Conservation (phyloP, 2,329 filamentous ascomycete species). For the Thielaviopsis ethacetica region DNA sequence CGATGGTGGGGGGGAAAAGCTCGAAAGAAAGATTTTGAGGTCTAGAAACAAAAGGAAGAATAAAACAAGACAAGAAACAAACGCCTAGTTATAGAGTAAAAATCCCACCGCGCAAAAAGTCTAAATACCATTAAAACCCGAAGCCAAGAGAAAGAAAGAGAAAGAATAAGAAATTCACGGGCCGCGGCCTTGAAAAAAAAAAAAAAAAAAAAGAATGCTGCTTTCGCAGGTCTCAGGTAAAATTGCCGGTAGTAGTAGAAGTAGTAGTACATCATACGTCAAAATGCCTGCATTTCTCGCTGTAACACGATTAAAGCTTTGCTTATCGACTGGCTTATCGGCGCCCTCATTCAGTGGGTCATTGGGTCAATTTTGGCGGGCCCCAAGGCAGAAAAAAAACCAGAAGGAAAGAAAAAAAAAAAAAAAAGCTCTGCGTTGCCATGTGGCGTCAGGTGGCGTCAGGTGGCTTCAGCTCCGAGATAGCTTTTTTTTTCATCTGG, state of each 20-base stretch:
- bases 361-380: no score
- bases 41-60: background rate
- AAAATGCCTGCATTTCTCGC: background rate
- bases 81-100: background rate
- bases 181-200: background rate
- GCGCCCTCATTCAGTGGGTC: background rate
- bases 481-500: background rate
- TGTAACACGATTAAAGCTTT: background rate
- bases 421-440: background rate
- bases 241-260: background rate
- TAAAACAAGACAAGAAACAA: background rate
- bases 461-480: background rate
- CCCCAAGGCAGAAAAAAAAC: background rate
- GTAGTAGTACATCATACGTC: background rate
- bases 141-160: background rate
- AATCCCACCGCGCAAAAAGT: no score
- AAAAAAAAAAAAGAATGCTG: no score
- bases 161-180: background rate
- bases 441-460: background rate
- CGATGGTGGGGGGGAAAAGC: background rate
- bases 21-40: background rate
- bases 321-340: background rate
- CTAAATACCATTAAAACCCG: background rate
- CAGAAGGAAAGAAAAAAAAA: background rate
- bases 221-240: no score